Evolutionary conservation across 768 basidiomycete genomes (phyloP).

Genomic region (Kwoniella shandongensis): DNA sequence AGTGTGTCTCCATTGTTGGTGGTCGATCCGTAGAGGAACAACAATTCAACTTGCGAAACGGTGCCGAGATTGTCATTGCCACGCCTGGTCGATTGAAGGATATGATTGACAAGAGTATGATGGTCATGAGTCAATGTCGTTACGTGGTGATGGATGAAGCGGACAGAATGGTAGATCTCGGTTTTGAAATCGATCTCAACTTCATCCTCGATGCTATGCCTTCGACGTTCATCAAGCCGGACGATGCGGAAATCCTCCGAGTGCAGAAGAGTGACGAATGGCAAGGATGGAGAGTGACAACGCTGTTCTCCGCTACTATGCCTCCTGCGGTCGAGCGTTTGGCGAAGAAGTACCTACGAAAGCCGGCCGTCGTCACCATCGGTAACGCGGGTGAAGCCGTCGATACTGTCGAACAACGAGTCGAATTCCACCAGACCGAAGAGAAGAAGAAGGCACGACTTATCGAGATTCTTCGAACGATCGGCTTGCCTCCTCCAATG

Average conservation of each 20-base stretch:
- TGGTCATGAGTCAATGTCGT: constrained; percentile 93
- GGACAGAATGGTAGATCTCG: constrained; percentile 97
- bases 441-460: constrained; percentile 95
- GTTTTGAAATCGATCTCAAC: constrained; percentile 90
- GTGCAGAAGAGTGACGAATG: constrained; percentile 57
- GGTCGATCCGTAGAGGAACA: constrained; percentile 96
- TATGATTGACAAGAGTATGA: constrained; percentile 90
- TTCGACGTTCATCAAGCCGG: constrained; percentile 80
- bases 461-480: constrained; percentile 89
- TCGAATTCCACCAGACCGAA: constrained; percentile 90
- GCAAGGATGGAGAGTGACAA: constrained; percentile 67
- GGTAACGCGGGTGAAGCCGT: constrained; percentile 97
- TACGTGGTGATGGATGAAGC: constrained; percentile 99
- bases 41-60: constrained; percentile 94
- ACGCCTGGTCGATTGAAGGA: constrained; percentile 98
- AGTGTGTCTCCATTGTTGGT: constrained; percentile 96
- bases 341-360: constrained; percentile 87
- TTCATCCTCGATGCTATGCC: constrained; percentile 94
- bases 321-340: constrained; percentile 60
- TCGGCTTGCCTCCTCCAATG: constrained; percentile 79
- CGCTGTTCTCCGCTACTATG: constrained; percentile 75
- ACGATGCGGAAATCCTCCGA: constrained; percentile 76
- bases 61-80: constrained; percentile 97
- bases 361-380: constrained; percentile 93
- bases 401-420: constrained; percentile 93